Conservation (phyloP, 2,329 filamentous ascomycete species). For the Talaromyces rugulosus region DNA sequence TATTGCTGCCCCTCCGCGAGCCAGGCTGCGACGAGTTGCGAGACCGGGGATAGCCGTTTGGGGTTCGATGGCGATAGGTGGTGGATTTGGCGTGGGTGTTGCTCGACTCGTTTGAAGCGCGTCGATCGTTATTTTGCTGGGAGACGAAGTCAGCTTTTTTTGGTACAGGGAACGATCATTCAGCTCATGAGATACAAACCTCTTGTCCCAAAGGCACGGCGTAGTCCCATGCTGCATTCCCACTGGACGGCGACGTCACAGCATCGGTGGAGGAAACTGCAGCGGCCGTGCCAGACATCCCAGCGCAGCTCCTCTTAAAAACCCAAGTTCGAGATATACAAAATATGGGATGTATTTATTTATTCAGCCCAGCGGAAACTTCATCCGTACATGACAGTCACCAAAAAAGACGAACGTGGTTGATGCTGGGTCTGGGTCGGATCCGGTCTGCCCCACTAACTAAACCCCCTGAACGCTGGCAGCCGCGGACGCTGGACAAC, state of each 20-base stretch:
- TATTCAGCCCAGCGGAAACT: neutral
- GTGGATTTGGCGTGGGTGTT: constrained; percentile 23
- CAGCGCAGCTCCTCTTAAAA: constrained; percentile 18
- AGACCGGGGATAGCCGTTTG: constrained; percentile 27
- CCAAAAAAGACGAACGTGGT: neutral
- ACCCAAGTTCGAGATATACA: too few relatives aligned
- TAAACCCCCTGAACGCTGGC: neutral
- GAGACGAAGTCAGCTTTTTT: neutral
- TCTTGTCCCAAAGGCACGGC: constrained; percentile 32
- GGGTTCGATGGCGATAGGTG: constrained; percentile 24
- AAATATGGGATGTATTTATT: neutral
- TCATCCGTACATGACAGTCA: constrained; percentile 9
- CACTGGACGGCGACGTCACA: constrained; percentile 31
- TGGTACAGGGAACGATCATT: neutral
- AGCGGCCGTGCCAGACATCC: constrained; percentile 40
- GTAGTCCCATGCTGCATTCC: constrained; percentile 36
- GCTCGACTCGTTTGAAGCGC: constrained; percentile 35
- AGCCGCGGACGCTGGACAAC: neutral
- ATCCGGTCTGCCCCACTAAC: neutral
- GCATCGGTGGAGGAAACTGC: constrained; percentile 36
- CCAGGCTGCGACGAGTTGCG: constrained; percentile 29
- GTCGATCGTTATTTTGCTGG: constrained; percentile 14
- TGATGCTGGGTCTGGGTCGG: neutral
- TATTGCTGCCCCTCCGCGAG: constrained; percentile 11
- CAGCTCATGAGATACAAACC: constrained; percentile 23